phyloP scores from a whole-genome alignment of 108 stramenopile genomes.

The Cylindrotheca fusiformis region DNA sequence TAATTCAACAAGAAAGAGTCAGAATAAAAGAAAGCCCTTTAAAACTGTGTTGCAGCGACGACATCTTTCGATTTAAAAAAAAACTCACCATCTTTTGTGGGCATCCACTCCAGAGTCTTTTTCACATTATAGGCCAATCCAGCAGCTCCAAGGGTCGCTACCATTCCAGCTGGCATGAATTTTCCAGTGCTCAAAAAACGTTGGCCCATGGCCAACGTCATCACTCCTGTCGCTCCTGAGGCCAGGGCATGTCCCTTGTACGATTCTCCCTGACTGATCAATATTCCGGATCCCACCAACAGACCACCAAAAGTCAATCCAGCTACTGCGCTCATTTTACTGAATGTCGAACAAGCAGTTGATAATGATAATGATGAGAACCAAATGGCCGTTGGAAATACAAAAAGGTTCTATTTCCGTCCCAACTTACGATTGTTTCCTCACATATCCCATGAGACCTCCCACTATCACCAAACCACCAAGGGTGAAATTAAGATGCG shows the following conservation, averaged over 20 bases:
- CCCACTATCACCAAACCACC: slow-evolving; percentile 63
- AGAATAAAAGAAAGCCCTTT: no score
- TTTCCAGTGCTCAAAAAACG: slow-evolving; percentile 66
- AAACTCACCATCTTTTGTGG: slow-evolving; percentile 22
- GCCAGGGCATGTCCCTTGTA: slow-evolving; percentile 76
- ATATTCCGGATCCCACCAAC: slow-evolving; percentile 61
- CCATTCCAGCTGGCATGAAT: slow-evolving; percentile 74
- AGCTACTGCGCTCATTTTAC: slow-evolving; percentile 37
- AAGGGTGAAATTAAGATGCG: slow-evolving; percentile 65
- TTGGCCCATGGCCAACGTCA: slow-evolving; percentile 71
- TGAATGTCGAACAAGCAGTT: no score
- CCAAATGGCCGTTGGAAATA: no score
- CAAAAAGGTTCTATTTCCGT: no score
- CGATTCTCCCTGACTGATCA: slow-evolving; percentile 62
- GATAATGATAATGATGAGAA: no score
- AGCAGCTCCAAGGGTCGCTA: slow-evolving; percentile 40
- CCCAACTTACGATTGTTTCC: slow-evolving; percentile 46
- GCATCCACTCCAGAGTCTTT: slow-evolving; percentile 54
- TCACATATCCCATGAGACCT: slow-evolving; percentile 60
- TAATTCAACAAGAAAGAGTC: no score
- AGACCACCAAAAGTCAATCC: slow-evolving; percentile 57
- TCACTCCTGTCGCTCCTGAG: slow-evolving; percentile 44
- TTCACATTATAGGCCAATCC: slow-evolving; percentile 49
- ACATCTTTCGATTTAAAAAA: no score
- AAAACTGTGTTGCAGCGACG: no score